Evolutionary conservation across 2,329 filamentous ascomycete species (phyloP).

Genomic region (Fusarium mundagurra): DNA sequence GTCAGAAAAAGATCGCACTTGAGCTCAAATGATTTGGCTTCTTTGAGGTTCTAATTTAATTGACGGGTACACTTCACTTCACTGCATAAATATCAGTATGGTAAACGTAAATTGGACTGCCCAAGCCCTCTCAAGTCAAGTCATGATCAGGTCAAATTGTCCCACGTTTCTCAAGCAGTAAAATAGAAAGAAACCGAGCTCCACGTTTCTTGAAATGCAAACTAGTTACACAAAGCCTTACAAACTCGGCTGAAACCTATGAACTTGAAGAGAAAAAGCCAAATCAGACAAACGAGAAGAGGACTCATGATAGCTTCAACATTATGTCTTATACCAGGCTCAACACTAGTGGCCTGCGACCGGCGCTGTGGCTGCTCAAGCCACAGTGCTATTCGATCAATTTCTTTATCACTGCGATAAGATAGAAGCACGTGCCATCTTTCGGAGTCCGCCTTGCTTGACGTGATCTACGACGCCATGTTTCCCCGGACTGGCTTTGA

Average conservation of each 20-base stretch:
- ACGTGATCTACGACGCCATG: conserved; percentile 41
- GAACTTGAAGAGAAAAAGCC: not conserved
- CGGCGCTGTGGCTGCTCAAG: not conserved
- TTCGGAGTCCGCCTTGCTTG: conserved; percentile 36
- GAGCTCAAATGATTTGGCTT: not conserved
- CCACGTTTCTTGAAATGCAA: not conserved
- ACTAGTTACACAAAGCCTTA: not conserved
- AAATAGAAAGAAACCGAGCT: not conserved
- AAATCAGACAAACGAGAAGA: not conserved
- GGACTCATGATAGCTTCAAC: conserved; percentile 6
- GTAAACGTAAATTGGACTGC: not conserved
- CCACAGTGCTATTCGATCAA: not conserved
- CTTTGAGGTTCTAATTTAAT: too few relatives aligned
- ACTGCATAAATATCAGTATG: not conserved
- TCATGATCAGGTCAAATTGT: not conserved
- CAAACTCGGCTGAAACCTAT: not conserved
- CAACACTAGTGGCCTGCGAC: not conserved
- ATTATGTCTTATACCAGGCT: not conserved
- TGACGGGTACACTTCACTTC: too few relatives aligned
- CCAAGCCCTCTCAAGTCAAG: not conserved
- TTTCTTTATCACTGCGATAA: conserved; percentile 40
- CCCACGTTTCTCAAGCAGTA: not conserved
- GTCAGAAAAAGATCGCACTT: not conserved
- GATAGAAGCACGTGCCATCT: conserved; percentile 36
- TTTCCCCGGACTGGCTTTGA: conserved; percentile 30